Conservation (phyloP, 148 eudicot genomes). For the Fallopia convolvulus region DNA sequence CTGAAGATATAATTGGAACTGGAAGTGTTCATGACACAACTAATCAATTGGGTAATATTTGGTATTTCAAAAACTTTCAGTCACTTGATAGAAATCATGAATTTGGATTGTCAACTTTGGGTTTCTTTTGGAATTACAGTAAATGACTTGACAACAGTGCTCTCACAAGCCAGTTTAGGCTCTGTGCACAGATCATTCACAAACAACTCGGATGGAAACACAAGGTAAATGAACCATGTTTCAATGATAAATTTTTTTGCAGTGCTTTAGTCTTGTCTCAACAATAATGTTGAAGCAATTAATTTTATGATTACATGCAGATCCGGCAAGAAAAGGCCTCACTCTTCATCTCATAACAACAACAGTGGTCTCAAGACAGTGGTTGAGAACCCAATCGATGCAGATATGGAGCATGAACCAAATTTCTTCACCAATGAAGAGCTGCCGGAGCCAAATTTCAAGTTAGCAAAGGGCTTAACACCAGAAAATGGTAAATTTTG, state of each 20-base stretch:
- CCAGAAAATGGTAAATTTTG: slow-evolving; percentile 50
- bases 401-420: slow-evolving; percentile 30
- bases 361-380: slow-evolving; percentile 31
- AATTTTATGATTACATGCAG: slow-evolving; percentile 20
- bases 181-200: slow-evolving; percentile 38
- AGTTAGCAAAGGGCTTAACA: slow-evolving; percentile 39
- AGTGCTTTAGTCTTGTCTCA: neutral
- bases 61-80: neutral
- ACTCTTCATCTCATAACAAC: slow-evolving; percentile 45
- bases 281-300: neutral
- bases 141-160: slow-evolving; percentile 29
- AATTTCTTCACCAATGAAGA: slow-evolving; percentile 20
- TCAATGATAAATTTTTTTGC: neutral
- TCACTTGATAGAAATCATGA: neutral
- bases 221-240: slow-evolving; percentile 39
- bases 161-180: slow-evolving; percentile 48
- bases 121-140: slow-evolving; percentile 29
- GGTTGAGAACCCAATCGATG: slow-evolving; percentile 21
- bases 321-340: slow-evolving; percentile 56
- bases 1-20: neutral
- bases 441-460: slow-evolving; percentile 35
- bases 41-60: neutral
- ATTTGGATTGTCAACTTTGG: neutral
- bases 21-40: neutral
- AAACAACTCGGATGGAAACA: slow-evolving; percentile 48